Percentiles rank a stretch among this genome's conserved stretches.
Evolutionary conservation across 345 rosid species (phyloP).

Genomic region (Kandelia obovata): DNA sequence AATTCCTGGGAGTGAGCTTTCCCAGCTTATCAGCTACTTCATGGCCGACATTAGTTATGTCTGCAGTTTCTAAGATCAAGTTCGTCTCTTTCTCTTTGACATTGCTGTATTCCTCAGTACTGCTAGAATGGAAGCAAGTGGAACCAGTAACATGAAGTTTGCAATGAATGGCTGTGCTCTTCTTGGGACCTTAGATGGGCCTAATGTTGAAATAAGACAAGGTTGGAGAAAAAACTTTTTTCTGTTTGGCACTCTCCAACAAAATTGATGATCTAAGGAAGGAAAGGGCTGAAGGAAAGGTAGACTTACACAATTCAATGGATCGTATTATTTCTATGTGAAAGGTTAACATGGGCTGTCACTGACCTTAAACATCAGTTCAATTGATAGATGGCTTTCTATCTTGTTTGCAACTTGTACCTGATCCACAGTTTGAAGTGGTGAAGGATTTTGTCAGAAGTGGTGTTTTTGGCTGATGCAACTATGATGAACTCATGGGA

Average conservation of each 20-base stretch:
- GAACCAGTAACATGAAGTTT: constrained; percentile 59
- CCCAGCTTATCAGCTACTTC: neutral
- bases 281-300: constrained; percentile 52
- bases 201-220: constrained; percentile 48
- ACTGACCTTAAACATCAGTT: neutral
- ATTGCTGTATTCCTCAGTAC: constrained; percentile 26
- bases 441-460: constrained; percentile 44
- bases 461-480: constrained; percentile 42
- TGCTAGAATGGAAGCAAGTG: constrained; percentile 59
- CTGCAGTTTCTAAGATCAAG: neutral
- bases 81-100: neutral
- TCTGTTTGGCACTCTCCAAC: constrained; percentile 47
- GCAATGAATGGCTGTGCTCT: constrained; percentile 49
- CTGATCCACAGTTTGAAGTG: constrained; percentile 47
- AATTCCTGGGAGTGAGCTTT: no score
- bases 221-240: constrained; percentile 54
- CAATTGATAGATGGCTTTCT: neutral
- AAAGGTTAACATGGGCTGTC: neutral
- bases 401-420: constrained; percentile 30
- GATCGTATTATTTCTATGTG: neutral
- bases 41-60: neutral
- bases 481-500: constrained; percentile 49
- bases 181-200: constrained; percentile 51
- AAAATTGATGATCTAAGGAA: constrained; percentile 47
- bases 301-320: constrained; percentile 3